A percentile compares a stretch with the other conserved stretches of the same genome.
These are phyloP conservation scores for Cordyceps cicadae DNA, from an alignment of 2,329 filamentous ascomycete genomes.

Conservation along the genomic window DNA sequence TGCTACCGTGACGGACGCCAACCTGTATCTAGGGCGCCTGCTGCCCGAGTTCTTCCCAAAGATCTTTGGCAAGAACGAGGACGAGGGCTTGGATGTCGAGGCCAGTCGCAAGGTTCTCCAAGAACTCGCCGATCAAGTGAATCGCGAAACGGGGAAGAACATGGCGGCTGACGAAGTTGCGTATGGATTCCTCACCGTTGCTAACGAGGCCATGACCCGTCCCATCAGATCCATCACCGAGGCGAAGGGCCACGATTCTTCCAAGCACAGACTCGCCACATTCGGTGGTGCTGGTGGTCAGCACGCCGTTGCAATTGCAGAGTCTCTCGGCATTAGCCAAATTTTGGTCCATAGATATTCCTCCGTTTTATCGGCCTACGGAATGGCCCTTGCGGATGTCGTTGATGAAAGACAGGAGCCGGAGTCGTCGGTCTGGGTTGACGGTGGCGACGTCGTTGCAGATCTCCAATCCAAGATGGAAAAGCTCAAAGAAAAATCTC, in stretches of 20 bases:
- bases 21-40: constrained; percentile 74
- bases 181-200: constrained; percentile 80
- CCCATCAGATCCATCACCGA: constrained; percentile 87
- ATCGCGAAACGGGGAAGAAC: constrained; percentile 60
- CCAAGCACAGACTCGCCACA: constrained; percentile 80
- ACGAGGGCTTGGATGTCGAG: constrained; percentile 68
- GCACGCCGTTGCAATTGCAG: constrained; percentile 84
- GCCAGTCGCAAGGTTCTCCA: constrained; percentile 69
- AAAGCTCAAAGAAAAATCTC: constrained; percentile 70
- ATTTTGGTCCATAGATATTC: constrained; percentile 84
- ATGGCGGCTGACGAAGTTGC: constrained; percentile 81
- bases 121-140: constrained; percentile 69
- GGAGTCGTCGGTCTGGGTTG: constrained; percentile 54
- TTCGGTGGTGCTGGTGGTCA: constrained; percentile 90
- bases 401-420: constrained; percentile 86
- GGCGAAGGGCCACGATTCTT: constrained; percentile 85
- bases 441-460: constrained; percentile 47
- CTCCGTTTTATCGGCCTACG: constrained; percentile 82
- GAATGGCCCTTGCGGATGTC: constrained; percentile 87
- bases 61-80: constrained; percentile 86
- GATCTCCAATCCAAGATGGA: constrained; percentile 67
- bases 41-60: constrained; percentile 89
- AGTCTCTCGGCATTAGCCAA: constrained; percentile 74
- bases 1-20: constrained; percentile 88
- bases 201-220: constrained; percentile 85